Percentiles rank a stretch among this genome's conserved stretches.
Conservation (phyloP, 495 filamentous ascomycete genomes). For the Cryomyces minteri region DNA sequence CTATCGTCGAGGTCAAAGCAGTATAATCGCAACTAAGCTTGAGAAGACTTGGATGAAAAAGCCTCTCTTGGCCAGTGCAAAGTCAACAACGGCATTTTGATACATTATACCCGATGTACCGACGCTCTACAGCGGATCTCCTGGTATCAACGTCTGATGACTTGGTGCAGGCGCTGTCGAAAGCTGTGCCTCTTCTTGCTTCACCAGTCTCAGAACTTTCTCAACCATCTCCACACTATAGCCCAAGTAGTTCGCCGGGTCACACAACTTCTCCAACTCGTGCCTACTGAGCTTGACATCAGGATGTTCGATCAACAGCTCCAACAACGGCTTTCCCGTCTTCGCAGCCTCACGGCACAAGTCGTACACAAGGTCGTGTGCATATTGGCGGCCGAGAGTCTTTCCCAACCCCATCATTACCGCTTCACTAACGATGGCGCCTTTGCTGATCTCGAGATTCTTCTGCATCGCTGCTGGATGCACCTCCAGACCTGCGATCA, state of each 20-base stretch:
- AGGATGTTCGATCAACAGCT: constrained; percentile 5
- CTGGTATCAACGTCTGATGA: no score
- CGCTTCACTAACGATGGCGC: constrained; percentile 9
- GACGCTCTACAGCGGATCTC: no score
- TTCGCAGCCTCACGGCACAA: constrained; percentile 7
- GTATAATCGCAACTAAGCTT: no score
- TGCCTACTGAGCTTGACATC: constrained; percentile 6
- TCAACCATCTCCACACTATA: constrained; percentile 11
- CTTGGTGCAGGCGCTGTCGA: no score
- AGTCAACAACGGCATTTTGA: no score
- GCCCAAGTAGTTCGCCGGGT: constrained; percentile 9
- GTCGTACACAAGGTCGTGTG: constrained; percentile 10
- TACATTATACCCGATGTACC: no score
- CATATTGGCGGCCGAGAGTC: constrained; percentile 8
- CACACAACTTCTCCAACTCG: constrained; percentile 7
- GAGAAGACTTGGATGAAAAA: no score
- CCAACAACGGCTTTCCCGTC: constrained; percentile 4
- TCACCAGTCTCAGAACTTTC: not conserved
- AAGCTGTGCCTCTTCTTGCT: no score
- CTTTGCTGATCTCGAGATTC: constrained; percentile 7
- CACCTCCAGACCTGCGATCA: constrained; percentile 10
- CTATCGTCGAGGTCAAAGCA: no score
- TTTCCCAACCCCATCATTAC: constrained; percentile 15
- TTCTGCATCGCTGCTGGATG: constrained; percentile 7
- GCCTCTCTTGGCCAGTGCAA: no score